Percentiles rank a stretch among this genome's conserved stretches.
These are phyloP conservation scores for Bombardia bombarda DNA, from an alignment of 495 filamentous ascomycete genomes.

Conservation along the genomic window DNA sequence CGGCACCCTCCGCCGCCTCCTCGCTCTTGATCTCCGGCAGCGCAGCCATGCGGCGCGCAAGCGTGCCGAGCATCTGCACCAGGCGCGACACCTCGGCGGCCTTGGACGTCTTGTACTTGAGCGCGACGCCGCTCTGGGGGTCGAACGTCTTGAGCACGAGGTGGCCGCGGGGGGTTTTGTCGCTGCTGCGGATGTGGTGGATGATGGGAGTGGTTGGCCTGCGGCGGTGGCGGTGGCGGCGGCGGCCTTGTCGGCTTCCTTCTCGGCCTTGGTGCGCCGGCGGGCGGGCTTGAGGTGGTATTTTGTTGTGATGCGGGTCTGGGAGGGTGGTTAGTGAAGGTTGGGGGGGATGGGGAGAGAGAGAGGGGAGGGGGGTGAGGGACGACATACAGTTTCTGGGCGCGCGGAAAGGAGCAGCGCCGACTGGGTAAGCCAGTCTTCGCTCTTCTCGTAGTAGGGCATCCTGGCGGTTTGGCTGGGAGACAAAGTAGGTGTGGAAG, in stretches of 20 bases:
- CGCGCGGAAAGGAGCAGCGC: conserved; percentile 40
- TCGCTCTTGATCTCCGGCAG: conserved; percentile 48
- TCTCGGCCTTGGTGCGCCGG: conserved; percentile 17
- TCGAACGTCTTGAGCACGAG: conserved; percentile 89
- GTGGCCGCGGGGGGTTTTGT: conserved; percentile 41
- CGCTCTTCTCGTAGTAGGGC: conserved; percentile 45
- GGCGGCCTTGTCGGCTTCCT: conserved; percentile 3
- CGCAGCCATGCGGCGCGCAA: conserved; percentile 59
- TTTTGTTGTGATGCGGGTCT: conserved; percentile 80
- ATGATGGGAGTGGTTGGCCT: not conserved
- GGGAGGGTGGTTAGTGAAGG: conserved; percentile 8
- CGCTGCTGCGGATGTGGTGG: not conserved
- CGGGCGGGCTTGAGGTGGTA: conserved; percentile 57
- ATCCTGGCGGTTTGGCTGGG: conserved; percentile 27
- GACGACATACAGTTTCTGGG: conserved; percentile 32
- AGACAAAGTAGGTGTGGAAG: no score
- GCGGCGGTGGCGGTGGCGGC: conserved; percentile 2
- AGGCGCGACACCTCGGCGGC: conserved; percentile 81
- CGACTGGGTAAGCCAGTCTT: conserved; percentile 46
- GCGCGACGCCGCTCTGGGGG: conserved; percentile 64
- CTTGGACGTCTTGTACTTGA: conserved; percentile 89
- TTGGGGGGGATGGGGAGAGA: not conserved
- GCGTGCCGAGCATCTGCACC: conserved; percentile 61
- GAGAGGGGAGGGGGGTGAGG: not conserved
- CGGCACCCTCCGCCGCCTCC: conserved; percentile 32